These are phyloP conservation scores for Bidens hawaiensis DNA, from an alignment of 140 eudicot genomes.

Conservation along the genomic window DNA sequence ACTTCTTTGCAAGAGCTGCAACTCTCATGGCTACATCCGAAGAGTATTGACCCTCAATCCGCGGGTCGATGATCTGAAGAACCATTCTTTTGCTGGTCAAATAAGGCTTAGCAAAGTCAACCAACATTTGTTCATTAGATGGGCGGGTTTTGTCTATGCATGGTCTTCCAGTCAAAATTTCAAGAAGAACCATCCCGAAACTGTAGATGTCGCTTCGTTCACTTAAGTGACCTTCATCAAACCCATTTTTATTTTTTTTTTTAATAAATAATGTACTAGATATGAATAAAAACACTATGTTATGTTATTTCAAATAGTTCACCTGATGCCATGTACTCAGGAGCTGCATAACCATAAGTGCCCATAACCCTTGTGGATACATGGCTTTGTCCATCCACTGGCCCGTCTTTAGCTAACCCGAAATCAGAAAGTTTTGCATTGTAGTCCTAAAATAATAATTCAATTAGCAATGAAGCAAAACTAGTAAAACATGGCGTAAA, in stretches of 20 bases:
- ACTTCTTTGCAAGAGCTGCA: slow-evolving; percentile 54
- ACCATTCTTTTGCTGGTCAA: slow-evolving; percentile 48
- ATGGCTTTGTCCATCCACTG: slow-evolving; percentile 76
- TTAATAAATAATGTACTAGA: neutral
- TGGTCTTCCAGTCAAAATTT: slow-evolving; percentile 66
- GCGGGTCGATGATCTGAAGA: slow-evolving; percentile 53
- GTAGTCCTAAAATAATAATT: slow-evolving; percentile 38
- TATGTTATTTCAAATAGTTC: neutral
- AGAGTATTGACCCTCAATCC: slow-evolving; percentile 61
- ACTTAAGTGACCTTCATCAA: slow-evolving; percentile 65
- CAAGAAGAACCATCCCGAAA: slow-evolving; percentile 80
- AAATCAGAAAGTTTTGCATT: slow-evolving; percentile 93
- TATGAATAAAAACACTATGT: neutral
- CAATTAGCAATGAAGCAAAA: no score
- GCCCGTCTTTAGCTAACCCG: slow-evolving; percentile 91
- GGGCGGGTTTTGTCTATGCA: slow-evolving; percentile 72
- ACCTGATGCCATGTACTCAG: slow-evolving; percentile 91
- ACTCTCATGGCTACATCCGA: slow-evolving; percentile 41
- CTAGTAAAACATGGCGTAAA: slow-evolving; percentile 3
- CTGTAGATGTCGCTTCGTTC: slow-evolving; percentile 80
- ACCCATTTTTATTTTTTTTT: neutral
- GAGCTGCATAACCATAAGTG: slow-evolving; percentile 89
- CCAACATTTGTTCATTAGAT: slow-evolving; percentile 52
- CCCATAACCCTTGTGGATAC: slow-evolving; percentile 93
- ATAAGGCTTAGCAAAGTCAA: slow-evolving; percentile 73